These are phyloP conservation scores for Tausonia pullulans DNA, from an alignment of 1,284 basidiomycete species.

Conservation along the genomic window DNA sequence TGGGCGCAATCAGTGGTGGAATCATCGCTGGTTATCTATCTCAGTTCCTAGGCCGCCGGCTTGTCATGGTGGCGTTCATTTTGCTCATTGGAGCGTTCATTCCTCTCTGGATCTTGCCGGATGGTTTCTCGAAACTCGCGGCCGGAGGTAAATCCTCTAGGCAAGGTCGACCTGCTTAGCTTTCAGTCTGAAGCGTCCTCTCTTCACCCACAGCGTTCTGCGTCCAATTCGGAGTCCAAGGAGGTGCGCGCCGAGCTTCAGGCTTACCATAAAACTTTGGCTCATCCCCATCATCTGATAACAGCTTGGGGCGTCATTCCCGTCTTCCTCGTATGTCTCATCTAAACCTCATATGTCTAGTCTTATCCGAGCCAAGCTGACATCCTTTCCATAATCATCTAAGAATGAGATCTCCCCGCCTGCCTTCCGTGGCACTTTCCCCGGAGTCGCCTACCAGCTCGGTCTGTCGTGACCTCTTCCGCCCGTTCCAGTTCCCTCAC, in stretches of 20 bases:
- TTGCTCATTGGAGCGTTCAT: slow-evolving; percentile 6
- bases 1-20: slow-evolving; percentile 67
- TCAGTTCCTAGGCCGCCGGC: slow-evolving; percentile 76
- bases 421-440: slow-evolving; percentile 86
- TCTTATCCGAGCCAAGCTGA: too few species aligned
- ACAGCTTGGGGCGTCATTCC: slow-evolving; percentile 38
- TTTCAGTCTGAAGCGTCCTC: slow-evolving; percentile 2
- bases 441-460: slow-evolving; percentile 80
- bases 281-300: too few species aligned
- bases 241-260: slow-evolving; percentile 39
- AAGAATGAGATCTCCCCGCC: slow-evolving; percentile 73
- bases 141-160: slow-evolving; percentile 26
- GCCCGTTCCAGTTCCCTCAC: neutral
- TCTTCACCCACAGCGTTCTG: slow-evolving; percentile 47
- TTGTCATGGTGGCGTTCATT: slow-evolving; percentile 39
- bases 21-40: slow-evolving; percentile 61
- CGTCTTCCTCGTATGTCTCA: slow-evolving; percentile 12
- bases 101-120: slow-evolving; percentile 65
- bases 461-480: slow-evolving; percentile 31
- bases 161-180: slow-evolving; percentile 1
- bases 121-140: slow-evolving; percentile 29
- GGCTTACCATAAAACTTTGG: slow-evolving; percentile 9
- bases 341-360: too few species aligned
- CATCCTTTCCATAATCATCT: too few species aligned
- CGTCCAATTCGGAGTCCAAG: slow-evolving; percentile 70